These are phyloP conservation scores for Rhodocollybia butyracea DNA, from an alignment of 768 basidiomycete species.

Conservation along the genomic window DNA sequence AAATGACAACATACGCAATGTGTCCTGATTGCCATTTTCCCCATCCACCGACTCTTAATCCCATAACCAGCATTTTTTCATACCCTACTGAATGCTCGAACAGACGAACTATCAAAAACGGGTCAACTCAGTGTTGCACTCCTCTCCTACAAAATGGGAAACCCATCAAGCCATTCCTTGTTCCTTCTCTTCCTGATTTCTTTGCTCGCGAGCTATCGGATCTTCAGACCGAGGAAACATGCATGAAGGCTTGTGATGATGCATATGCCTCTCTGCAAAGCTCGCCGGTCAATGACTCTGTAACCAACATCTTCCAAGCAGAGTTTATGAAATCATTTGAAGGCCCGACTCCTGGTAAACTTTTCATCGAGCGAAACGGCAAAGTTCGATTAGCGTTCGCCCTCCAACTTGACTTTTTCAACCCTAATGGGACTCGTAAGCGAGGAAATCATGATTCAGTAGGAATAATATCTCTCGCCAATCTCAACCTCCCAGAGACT, in stretches of 20 bases:
- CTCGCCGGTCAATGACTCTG: not conserved
- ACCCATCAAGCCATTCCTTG: conserved; percentile 11
- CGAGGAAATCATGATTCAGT: conserved; percentile 11
- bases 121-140: not conserved
- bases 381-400: conserved; percentile 13
- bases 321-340: not conserved
- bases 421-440: conserved; percentile 17
- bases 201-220: conserved; percentile 9
- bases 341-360: not conserved
- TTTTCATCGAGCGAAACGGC: not conserved
- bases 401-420: conserved; percentile 23
- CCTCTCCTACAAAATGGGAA: not conserved
- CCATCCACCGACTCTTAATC: conserved; percentile 9
- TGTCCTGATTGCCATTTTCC: conserved; percentile 16
- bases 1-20: conserved; percentile 13
- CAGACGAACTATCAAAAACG: not conserved
- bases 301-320: not conserved
- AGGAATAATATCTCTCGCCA: conserved; percentile 19
- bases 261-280: not conserved
- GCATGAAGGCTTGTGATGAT: conserved; percentile 10
- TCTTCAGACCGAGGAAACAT: conserved; percentile 1
- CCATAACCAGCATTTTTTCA: not conserved
- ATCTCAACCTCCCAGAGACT: conserved; percentile 19
- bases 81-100: conserved; percentile 4
- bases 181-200: conserved; percentile 9